A percentile compares a stretch with the other conserved stretches of the same genome.
These are phyloP conservation scores for Funneliformis geosporum DNA, from an alignment of 192 early-diverging fungal genomes.

Conservation along the genomic window DNA sequence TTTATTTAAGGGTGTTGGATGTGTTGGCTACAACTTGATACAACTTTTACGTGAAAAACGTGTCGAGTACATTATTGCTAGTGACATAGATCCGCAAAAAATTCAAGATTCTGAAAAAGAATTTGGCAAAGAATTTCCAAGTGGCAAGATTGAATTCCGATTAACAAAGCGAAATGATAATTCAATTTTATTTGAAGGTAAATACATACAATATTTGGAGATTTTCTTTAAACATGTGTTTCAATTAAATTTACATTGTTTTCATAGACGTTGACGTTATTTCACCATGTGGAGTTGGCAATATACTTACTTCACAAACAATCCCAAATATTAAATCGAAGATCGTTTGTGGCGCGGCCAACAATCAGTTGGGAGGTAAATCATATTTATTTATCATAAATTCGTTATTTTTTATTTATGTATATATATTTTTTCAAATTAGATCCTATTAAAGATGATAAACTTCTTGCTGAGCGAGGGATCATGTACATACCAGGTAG, in stretches of 20 bases:
- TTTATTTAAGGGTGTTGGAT: slow-evolving; percentile 34
- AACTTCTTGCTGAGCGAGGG: slow-evolving; percentile 38
- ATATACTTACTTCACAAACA: slow-evolving; percentile 42
- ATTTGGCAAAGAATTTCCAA: slow-evolving; percentile 1
- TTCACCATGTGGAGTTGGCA: slow-evolving; percentile 48
- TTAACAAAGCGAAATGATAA: slow-evolving; percentile 11
- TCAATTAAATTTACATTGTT: no score
- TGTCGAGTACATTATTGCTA: slow-evolving; percentile 36
- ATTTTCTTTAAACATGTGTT: neutral
- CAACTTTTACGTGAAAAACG: slow-evolving; percentile 36
- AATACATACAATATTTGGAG: neutral
- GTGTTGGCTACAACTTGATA: slow-evolving; percentile 41
- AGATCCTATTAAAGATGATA: slow-evolving; percentile 39
- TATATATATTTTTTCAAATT: neutral
- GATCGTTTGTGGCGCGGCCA: slow-evolving; percentile 53
- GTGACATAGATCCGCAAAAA: slow-evolving; percentile 34
- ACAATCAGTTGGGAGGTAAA: slow-evolving; percentile 46
- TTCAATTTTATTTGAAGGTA: slow-evolving; percentile 39
- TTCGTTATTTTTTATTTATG: neutral
- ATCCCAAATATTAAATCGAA: slow-evolving; percentile 37
- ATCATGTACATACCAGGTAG: slow-evolving; percentile 45
- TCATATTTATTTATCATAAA: neutral
- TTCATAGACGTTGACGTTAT: slow-evolving; percentile 43
- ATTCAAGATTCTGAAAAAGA: slow-evolving; percentile 15
- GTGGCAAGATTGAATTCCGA: slow-evolving; percentile 14